Conservation (phyloP, 345 rosid species). For the Crucihimalaya himalaica region DNA sequence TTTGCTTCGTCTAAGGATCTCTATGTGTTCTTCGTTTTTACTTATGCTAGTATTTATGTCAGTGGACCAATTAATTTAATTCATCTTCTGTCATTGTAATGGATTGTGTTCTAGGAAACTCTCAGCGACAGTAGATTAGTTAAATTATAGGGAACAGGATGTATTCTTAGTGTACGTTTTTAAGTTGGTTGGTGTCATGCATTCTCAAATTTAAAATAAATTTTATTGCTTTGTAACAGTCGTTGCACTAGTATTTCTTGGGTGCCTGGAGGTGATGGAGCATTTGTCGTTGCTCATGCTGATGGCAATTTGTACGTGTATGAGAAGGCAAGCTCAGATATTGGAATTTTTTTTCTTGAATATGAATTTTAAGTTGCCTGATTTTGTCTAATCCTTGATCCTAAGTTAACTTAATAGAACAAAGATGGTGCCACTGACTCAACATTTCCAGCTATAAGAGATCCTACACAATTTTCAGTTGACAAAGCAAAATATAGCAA, state of each 20-base stretch:
- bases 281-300: slow-evolving; percentile 93
- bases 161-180: background rate
- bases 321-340: slow-evolving; percentile 85
- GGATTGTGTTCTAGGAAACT: background rate
- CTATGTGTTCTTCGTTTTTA: slow-evolving; percentile 5
- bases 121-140: background rate
- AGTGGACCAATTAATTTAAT: background rate
- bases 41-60: slow-evolving; percentile 9
- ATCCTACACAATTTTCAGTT: slow-evolving; percentile 81
- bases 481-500: slow-evolving; percentile 89
- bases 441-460: slow-evolving; percentile 90
- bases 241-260: slow-evolving; percentile 91
- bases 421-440: slow-evolving; percentile 94
- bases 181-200: background rate
- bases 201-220: background rate
- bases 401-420: slow-evolving; percentile 49
- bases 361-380: slow-evolving; percentile 10
- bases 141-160: background rate
- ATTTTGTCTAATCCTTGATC: slow-evolving; percentile 15
- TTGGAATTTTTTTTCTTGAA: background rate
- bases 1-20: slow-evolving; percentile 13
- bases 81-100: background rate
- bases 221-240: slow-evolving; percentile 52
- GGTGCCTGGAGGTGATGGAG: slow-evolving; percentile 97
- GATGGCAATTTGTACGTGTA: slow-evolving; percentile 94